Percentiles rank a stretch among this genome's conserved stretches.
These are phyloP conservation scores for Hordeum pubiflorum DNA, from an alignment of 202 grass and related monocot species.

Conservation along the genomic window DNA sequence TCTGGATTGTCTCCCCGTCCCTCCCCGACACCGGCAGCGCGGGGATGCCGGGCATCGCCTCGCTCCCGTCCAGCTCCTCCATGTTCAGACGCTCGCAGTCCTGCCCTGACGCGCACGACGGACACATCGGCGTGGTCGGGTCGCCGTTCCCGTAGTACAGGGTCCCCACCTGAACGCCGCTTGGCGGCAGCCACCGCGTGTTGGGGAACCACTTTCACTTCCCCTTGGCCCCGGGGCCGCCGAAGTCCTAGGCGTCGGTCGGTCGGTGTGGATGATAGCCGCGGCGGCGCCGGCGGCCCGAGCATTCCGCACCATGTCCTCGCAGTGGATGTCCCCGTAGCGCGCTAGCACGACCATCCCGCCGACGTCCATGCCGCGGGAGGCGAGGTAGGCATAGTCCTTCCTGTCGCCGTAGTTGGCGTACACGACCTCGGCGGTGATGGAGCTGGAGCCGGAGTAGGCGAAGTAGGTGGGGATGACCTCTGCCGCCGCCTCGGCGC, in stretches of 20 bases:
- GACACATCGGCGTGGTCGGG: constrained; percentile 67
- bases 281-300: constrained; percentile 45
- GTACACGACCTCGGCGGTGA: constrained; percentile 56
- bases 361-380: constrained; percentile 43
- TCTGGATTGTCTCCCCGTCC: constrained; percentile 54
- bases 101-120: constrained; percentile 29
- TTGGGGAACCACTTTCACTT: constrained; percentile 42
- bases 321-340: constrained; percentile 63
- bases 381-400: constrained; percentile 52
- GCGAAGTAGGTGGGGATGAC: constrained; percentile 60
- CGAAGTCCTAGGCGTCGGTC: constrained; percentile 63
- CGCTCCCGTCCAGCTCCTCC: constrained; percentile 40
- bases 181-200: constrained; percentile 53
- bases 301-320: constrained; percentile 62
- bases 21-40: constrained; percentile 56
- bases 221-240: constrained; percentile 16
- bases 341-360: constrained; percentile 49
- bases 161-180: constrained; percentile 50
- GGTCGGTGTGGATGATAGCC: constrained; percentile 54
- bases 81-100: constrained; percentile 48
- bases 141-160: constrained; percentile 53
- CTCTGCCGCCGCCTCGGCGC: constrained; percentile 36
- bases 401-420: constrained; percentile 59
- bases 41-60: constrained; percentile 49
- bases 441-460: constrained; percentile 56